Conservation (phyloP, 768 basidiomycete species). For the Russula abietina region DNA sequence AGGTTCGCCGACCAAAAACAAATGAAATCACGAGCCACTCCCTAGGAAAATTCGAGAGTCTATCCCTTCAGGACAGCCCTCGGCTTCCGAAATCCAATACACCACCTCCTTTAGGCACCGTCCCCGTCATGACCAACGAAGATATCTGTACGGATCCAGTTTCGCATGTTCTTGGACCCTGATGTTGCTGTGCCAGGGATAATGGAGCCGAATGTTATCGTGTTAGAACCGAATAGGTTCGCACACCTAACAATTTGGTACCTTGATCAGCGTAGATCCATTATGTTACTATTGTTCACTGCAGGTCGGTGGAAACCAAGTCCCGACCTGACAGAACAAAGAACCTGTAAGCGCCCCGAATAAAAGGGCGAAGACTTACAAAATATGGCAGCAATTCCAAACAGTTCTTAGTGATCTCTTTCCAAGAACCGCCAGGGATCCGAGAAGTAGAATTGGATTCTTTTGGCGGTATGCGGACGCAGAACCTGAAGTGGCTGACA, state of each 20-base stretch:
- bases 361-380: background rate
- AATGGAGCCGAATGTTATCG: background rate
- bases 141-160: background rate
- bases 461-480: background rate
- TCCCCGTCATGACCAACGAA: background rate
- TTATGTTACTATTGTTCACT: background rate
- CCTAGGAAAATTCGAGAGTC: background rate
- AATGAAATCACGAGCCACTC: background rate
- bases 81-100: background rate
- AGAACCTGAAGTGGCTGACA: too few relatives aligned
- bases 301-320: background rate
- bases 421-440: background rate
- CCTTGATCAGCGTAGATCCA: background rate
- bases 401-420: background rate
- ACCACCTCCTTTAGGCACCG: background rate
- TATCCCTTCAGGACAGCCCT: background rate
- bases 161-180: too few relatives aligned
- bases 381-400: background rate
- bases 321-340: background rate
- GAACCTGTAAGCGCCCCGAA: background rate
- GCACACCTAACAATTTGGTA: background rate
- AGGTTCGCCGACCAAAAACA: background rate
- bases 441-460: background rate
- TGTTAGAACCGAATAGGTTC: background rate
- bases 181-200: background rate